Percentiles rank a stretch among this genome's conserved stretches.
Evolutionary conservation across 257 asterid species (phyloP).

Genomic region (Ilex aquifolium): DNA sequence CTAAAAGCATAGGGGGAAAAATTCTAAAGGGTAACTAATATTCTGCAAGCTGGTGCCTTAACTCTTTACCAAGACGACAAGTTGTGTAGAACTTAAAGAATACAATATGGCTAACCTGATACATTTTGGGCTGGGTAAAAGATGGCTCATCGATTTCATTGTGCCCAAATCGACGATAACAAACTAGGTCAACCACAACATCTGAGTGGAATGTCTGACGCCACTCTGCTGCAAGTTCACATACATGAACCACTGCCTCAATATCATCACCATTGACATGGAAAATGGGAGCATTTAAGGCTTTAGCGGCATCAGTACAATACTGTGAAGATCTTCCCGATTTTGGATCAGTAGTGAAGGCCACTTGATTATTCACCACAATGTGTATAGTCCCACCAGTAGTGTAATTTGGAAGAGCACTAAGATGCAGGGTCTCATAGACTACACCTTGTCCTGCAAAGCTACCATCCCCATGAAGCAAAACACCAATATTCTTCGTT

Average conservation of each 20-base stretch:
- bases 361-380: conserved; percentile 96
- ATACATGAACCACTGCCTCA: conserved; percentile 88
- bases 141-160: conserved; percentile 94
- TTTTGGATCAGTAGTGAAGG: conserved; percentile 90
- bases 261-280: conserved; percentile 97
- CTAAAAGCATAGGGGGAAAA: no score
- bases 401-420: conserved; percentile 94
- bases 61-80: no score
- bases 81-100: no score
- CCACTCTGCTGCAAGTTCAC: conserved; percentile 99
- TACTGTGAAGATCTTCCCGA: conserved; percentile 94
- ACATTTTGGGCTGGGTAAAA: conserved; percentile 96
- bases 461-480: conserved; percentile 96
- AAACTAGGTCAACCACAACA: conserved; percentile 89
- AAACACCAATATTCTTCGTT: conserved; percentile 72
- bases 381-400: conserved; percentile 98
- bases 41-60: no score
- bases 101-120: conserved; percentile 43
- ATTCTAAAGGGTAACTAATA: no score
- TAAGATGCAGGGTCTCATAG: conserved; percentile 94
- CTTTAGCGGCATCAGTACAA: conserved; percentile 98
- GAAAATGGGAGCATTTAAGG: conserved; percentile 85
- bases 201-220: conserved; percentile 92
- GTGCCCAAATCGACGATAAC: conserved; percentile 96
- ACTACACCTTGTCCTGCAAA: conserved; percentile 99